A percentile compares a stretch with the other conserved stretches of the same genome.
These are phyloP conservation scores for Tripterygium wilfordii DNA, from an alignment of 177 flowering plant genomes.

Conservation along the genomic window DNA sequence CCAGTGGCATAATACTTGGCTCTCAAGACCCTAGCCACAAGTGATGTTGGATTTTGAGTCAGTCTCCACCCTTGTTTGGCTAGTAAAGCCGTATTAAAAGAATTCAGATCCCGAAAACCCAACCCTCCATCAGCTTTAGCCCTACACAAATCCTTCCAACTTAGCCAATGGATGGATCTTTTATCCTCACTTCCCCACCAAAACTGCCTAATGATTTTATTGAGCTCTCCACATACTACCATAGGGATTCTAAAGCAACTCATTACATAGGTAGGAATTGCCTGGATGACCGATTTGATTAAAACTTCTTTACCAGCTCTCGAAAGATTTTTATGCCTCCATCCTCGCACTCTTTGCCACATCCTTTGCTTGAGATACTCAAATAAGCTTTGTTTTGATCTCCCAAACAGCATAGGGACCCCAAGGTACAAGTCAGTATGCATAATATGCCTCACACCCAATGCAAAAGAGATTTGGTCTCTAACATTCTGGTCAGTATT, in stretches of 20 bases:
- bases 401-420: not conserved
- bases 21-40: not conserved
- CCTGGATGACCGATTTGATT: not conserved
- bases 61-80: conserved; percentile 3
- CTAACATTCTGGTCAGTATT: too few species aligned
- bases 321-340: not conserved
- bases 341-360: not conserved
- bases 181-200: not conserved
- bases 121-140: not conserved
- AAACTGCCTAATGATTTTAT: not conserved
- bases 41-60: not conserved
- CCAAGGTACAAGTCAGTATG: not conserved
- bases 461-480: not conserved
- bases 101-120: not conserved
- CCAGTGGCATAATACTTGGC: not conserved
- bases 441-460: not conserved
- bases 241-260: not conserved
- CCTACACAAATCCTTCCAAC: not conserved
- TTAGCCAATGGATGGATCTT: not conserved
- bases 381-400: not conserved
- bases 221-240: not conserved
- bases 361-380: not conserved
- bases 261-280: not conserved
- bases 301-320: not conserved
- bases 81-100: not conserved